Conservation (phyloP, 75 land plant species). For the Sequoia sempervirens region DNA sequence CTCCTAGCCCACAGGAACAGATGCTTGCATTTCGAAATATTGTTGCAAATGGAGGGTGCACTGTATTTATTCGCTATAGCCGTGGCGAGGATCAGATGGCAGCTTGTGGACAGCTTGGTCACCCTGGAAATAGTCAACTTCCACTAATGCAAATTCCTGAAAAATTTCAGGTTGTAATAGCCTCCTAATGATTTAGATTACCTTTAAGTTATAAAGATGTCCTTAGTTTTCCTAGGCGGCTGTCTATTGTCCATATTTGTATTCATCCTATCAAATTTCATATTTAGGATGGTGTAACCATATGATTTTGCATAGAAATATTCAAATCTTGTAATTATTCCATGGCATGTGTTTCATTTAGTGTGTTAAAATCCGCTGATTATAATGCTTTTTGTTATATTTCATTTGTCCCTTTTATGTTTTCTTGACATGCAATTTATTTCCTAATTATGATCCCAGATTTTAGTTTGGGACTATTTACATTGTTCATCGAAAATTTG, state of each 20-base stretch:
- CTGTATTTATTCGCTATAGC: slow-evolving; percentile 70
- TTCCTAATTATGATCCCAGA: too few relatives aligned
- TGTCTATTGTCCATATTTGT: not conserved
- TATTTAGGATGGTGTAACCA: not conserved
- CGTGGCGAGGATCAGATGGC: slow-evolving; percentile 95
- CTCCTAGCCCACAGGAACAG: slow-evolving; percentile 58
- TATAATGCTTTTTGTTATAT: not conserved
- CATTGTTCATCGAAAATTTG: too few relatives aligned
- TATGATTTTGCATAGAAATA: not conserved
- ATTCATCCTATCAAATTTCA: not conserved
- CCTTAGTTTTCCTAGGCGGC: not conserved
- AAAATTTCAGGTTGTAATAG: slow-evolving; percentile 26
- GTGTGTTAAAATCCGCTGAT: not conserved
- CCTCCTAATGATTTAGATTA: not conserved
- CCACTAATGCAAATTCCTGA: slow-evolving; percentile 51
- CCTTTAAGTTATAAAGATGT: not conserved
- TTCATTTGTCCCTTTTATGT: too few relatives aligned
- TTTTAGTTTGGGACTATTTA: too few relatives aligned
- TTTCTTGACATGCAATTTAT: too few relatives aligned
- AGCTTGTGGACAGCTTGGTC: slow-evolving; percentile 97
- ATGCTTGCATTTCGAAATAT: slow-evolving; percentile 76
- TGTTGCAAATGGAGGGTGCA: slow-evolving; percentile 67
- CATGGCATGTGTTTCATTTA: not conserved
- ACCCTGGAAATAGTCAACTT: slow-evolving; percentile 49
- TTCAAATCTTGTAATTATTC: not conserved